Conservation (phyloP, 2,329 filamentous ascomycete genomes). For the Neofusicoccum laricinum region DNA sequence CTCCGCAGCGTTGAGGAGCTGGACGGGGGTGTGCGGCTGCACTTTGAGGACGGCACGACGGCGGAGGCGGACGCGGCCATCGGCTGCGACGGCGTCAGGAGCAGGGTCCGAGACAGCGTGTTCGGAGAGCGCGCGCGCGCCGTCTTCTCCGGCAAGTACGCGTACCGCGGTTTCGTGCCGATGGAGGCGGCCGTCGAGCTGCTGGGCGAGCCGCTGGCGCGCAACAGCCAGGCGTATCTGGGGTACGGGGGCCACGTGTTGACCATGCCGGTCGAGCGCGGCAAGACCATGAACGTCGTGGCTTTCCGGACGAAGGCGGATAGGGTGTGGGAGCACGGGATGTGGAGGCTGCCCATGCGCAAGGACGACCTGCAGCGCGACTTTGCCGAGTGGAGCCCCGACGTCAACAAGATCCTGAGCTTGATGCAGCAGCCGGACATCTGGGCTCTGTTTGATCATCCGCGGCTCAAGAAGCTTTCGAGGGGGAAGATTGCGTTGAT, state of each 20-base stretch:
- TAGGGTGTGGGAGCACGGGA: constrained; percentile 34
- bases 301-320: too few relatives aligned
- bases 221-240: constrained; percentile 54
- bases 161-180: constrained; percentile 60
- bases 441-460: constrained; percentile 50
- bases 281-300: constrained; percentile 51
- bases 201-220: constrained; percentile 49
- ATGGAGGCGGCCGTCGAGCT: constrained; percentile 52
- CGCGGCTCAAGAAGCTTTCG: constrained; percentile 39
- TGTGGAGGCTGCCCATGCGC: constrained; percentile 41
- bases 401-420: constrained; percentile 35
- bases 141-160: constrained; percentile 57
- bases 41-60: constrained; percentile 45
- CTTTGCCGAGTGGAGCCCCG: constrained; percentile 42
- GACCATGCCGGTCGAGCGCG: constrained; percentile 59
- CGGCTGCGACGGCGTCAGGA: constrained; percentile 65
- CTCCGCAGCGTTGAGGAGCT: constrained; percentile 25
- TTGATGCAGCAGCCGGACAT: constrained; percentile 48
- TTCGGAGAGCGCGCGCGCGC: constrained; percentile 48
- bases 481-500: constrained; percentile 41
- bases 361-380: constrained; percentile 41
- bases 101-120: constrained; percentile 50
- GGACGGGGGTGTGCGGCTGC: constrained; percentile 29
- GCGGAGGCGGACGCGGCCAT: constrained; percentile 50
- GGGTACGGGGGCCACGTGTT: constrained; percentile 58